Evolutionary conservation across 345 rosid species (phyloP), one percentile per base, ranked within the genome.

Genomic region (Citrus maxima): DNA sequence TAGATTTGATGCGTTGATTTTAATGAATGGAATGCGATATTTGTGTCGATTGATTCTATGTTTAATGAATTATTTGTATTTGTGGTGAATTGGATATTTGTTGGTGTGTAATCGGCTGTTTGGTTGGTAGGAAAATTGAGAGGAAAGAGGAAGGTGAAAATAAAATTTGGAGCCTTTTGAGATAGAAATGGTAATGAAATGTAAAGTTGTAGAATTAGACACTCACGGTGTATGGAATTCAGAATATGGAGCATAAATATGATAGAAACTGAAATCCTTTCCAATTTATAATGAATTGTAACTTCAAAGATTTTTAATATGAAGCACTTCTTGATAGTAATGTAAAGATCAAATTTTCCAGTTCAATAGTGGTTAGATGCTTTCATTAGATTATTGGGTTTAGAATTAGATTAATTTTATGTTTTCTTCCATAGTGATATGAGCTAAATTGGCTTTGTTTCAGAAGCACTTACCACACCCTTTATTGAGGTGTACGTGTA

Each of bases 11-110:
- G 55, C 42, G 6, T 61, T 37, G 40, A 2, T 74, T 42, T 74
- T 27, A 4, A 59, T 62, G 7, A 61, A 62, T 74, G 46, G n/a
- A 42, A 42, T 42, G 18, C 12, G 60, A 1, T 25, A 25, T 62
- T 27, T 6, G 6, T 62, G 58, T 13, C 2, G 22, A 24, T 68
- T 73, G 81, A 35, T 77, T 73, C 46, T 82, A 61, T 58, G 74
- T 56, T 77, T 65, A 34, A 25, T 73, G 70, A 40, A 71, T 80
- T 59, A 51, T 18, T 58, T n/a, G 56, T 71, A 3, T 78, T 80
- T 79, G 60, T 51, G 56, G 51, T 73, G 66, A 67, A 37, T 67
- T 56, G 12, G 18, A 19, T 54, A 24, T 55, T 67, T 34, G 27
- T 25, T 28, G 55, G 14, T 30, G 46, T 9, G 3, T 32, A 46